These are phyloP conservation scores for Mallotus japonicus DNA, from an alignment of 441 rosid species.

Conservation along the genomic window DNA sequence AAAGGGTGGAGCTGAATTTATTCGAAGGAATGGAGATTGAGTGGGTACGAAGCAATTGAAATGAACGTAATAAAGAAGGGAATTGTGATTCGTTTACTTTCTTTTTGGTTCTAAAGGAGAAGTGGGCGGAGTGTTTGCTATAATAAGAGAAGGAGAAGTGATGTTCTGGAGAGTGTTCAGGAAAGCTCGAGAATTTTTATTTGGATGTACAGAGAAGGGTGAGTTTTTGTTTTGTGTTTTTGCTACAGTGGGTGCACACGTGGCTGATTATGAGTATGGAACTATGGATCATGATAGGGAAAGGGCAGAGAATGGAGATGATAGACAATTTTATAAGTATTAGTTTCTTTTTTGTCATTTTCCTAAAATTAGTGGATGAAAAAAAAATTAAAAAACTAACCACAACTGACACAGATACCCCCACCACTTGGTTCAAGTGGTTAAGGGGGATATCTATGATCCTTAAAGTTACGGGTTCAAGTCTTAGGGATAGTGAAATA, in stretches of 20 bases:
- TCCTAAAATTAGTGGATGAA: background rate
- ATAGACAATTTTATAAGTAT: background rate
- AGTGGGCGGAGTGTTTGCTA: too few species aligned
- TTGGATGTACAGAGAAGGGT: background rate
- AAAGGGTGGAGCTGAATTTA: constrained; percentile 23
- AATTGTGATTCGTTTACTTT: background rate
- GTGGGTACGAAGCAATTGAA: constrained; percentile 16
- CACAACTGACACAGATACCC: too few species aligned
- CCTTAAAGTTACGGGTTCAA: too few species aligned
- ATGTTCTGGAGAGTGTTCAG: constrained; percentile 28
- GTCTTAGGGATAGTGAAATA: too few species aligned
- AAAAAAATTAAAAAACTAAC: too few species aligned
- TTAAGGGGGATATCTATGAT: too few species aligned
- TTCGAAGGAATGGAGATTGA: background rate
- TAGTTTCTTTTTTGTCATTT: background rate
- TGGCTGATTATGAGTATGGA: background rate
- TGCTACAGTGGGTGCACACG: background rate
- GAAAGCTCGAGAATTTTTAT: constrained; percentile 45
- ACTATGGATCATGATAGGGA: background rate
- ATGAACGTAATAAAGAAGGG: background rate
- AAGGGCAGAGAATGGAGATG: background rate
- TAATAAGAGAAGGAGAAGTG: background rate
- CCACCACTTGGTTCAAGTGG: too few species aligned
- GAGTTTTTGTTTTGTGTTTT: background rate
- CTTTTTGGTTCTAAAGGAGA: background rate